Evolutionary conservation across 192 early-diverging fungal species (phyloP).

Genomic region (Ramicandelaber brevisporus): DNA sequence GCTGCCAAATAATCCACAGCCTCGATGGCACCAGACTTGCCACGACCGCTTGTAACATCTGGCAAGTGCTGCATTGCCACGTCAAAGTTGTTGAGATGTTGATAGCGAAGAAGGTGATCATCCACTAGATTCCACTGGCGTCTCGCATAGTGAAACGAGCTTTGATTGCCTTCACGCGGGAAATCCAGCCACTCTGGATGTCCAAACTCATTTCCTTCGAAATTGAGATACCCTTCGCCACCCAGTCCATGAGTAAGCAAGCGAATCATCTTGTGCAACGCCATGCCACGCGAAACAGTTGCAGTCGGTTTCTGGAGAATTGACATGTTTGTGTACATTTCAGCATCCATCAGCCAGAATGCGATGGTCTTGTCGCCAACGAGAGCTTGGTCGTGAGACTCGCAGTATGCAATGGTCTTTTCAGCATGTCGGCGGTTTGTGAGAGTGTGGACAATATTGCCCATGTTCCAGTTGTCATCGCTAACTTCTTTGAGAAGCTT

Average conservation of each 20-base stretch:
- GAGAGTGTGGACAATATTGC: conserved; percentile 56
- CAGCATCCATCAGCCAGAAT: conserved; percentile 99
- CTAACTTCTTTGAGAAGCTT: conserved; percentile 75
- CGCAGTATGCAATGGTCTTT: conserved; percentile 82
- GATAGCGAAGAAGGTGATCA: conserved; percentile 68
- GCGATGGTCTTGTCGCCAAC: conserved; percentile 96
- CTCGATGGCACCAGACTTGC: too few species aligned
- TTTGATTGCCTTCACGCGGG: conserved; percentile 74
- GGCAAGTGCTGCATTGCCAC: conserved; percentile 59
- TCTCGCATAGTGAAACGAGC: conserved; percentile 77
- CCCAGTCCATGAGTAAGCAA: conserved; percentile 72
- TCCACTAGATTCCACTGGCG: conserved; percentile 90
- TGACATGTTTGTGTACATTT: conserved; percentile 96
- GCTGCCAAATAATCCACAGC: conserved; percentile 38
- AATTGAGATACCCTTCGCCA: conserved; percentile 89
- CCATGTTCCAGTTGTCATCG: conserved; percentile 87
- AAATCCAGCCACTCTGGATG: conserved; percentile 99
- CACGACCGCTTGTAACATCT: too few species aligned
- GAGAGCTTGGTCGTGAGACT: conserved; percentile 93
- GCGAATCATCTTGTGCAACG: conserved; percentile 92
- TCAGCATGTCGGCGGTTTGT: conserved; percentile 79
- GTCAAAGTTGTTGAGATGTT: conserved; percentile 82
- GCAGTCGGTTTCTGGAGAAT: conserved; percentile 53
- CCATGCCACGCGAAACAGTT: conserved; percentile 77
- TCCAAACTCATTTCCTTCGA: conserved; percentile 96